Percentiles rank a stretch among this genome's conserved stretches.
These are phyloP conservation scores for Fraxinus albicans DNA, from an alignment of 305 asterid genomes.

Conservation along the genomic window DNA sequence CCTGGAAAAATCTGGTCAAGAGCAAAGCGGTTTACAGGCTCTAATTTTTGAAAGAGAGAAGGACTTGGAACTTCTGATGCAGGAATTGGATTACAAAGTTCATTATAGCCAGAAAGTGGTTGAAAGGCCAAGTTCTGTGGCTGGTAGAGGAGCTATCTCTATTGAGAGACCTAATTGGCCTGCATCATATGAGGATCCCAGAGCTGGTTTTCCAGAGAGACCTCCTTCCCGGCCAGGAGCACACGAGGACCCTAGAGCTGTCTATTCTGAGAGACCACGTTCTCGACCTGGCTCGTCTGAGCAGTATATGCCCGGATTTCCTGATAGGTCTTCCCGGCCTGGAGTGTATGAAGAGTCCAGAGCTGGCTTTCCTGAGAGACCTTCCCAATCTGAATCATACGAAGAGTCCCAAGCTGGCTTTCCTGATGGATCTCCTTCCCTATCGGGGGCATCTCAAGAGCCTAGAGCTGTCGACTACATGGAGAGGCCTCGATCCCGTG, in stretches of 20 bases:
- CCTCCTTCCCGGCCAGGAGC: constrained; percentile 54
- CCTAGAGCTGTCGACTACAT: constrained; percentile 50
- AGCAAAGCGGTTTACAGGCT: constrained; percentile 40
- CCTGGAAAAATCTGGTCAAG: constrained; percentile 46
- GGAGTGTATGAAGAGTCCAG: constrained; percentile 39
- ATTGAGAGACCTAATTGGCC: constrained; percentile 58
- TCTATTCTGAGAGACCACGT: constrained; percentile 47
- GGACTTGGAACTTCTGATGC: constrained; percentile 63
- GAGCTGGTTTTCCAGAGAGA: constrained; percentile 48
- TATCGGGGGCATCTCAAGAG: constrained; percentile 41
- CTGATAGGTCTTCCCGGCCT: constrained; percentile 44
- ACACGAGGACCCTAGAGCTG: constrained; percentile 45
- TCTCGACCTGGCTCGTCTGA: constrained; percentile 55
- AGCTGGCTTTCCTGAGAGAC: constrained; percentile 34
- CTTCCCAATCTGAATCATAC: constrained; percentile 36
- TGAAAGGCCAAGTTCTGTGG: constrained; percentile 84
- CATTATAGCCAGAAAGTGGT: constrained; percentile 66
- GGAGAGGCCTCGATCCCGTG: constrained; percentile 86
- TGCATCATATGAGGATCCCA: constrained; percentile 48
- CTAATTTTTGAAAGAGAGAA: constrained; percentile 57
- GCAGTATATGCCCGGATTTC: constrained; percentile 34
- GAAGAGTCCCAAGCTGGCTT: constrained; percentile 35
- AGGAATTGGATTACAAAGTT: constrained; percentile 76
- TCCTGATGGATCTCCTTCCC: constrained; percentile 29
- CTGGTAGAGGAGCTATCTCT: constrained; percentile 50